These are phyloP conservation scores for Saccharomycopsis sp. DNA, from an alignment of 805 yeast species.

Conservation along the genomic window DNA sequence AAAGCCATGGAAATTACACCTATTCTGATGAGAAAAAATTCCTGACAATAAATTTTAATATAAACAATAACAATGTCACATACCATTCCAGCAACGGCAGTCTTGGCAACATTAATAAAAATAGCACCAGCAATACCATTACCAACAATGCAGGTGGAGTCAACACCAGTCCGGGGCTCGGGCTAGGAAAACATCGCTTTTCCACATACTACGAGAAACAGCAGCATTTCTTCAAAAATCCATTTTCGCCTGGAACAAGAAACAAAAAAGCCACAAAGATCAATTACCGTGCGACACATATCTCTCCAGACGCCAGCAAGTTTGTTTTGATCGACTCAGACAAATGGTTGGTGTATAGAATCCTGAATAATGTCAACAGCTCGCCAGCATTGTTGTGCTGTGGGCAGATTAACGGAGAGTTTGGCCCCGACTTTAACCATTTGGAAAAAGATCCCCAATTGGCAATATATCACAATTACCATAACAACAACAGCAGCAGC, in stretches of 20 bases:
- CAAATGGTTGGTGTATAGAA: slow-evolving; percentile 68
- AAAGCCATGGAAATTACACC: not conserved
- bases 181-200: slow-evolving; percentile 12
- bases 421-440: slow-evolving; percentile 43
- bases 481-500: not conserved
- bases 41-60: not conserved
- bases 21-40: not conserved
- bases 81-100: not conserved
- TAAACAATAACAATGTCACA: not conserved
- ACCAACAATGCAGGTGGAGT: not conserved
- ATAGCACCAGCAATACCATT: not conserved
- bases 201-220: slow-evolving; percentile 19
- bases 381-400: slow-evolving; percentile 56
- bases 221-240: slow-evolving; percentile 18
- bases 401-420: slow-evolving; percentile 65
- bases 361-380: slow-evolving; percentile 39
- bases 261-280: slow-evolving; percentile 9
- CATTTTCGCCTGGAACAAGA: slow-evolving; percentile 11
- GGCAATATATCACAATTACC: not conserved
- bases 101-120: not conserved
- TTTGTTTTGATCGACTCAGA: slow-evolving; percentile 60
- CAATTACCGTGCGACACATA: slow-evolving; percentile 41
- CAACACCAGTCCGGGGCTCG: not conserved
- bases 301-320: slow-evolving; percentile 55
- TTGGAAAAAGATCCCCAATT: slow-evolving; percentile 24